Evolutionary conservation across 306 rosid species (phyloP).

Genomic region (Notholithocarpus densiflorus): DNA sequence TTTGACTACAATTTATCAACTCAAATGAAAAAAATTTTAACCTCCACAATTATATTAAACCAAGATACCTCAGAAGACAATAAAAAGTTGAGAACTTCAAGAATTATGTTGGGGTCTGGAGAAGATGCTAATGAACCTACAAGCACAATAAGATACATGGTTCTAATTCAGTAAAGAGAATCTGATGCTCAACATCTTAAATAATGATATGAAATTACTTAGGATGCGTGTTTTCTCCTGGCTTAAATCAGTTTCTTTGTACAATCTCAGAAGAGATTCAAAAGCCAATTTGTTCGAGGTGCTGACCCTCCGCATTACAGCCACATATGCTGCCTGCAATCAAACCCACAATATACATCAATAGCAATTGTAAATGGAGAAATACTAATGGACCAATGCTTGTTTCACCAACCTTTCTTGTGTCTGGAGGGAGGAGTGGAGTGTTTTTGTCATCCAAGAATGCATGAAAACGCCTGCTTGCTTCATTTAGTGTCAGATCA

Average conservation of each 20-base stretch:
- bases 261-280: slow-evolving; percentile 75
- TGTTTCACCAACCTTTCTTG: slow-evolving; percentile 61
- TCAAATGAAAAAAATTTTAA: not conserved
- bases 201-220: slow-evolving; percentile 36
- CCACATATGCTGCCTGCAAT: slow-evolving; percentile 82
- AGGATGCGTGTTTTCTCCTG: slow-evolving; percentile 91
- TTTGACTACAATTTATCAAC: slow-evolving; percentile 7
- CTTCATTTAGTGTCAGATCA: slow-evolving; percentile 73
- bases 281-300: slow-evolving; percentile 52
- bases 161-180: not conserved
- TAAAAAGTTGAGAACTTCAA: slow-evolving; percentile 50
- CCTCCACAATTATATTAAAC: slow-evolving; percentile 8
- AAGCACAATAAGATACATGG: slow-evolving; percentile 17
- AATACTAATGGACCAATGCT: slow-evolving; percentile 13
- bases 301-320: slow-evolving; percentile 65
- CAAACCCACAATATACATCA: slow-evolving; percentile 29
- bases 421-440: slow-evolving; percentile 83
- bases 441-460: slow-evolving; percentile 78
- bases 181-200: not conserved
- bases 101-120: slow-evolving; percentile 40
- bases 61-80: slow-evolving; percentile 35
- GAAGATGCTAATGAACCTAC: slow-evolving; percentile 31
- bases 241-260: slow-evolving; percentile 80
- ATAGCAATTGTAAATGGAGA: slow-evolving; percentile 3
- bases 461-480: slow-evolving; percentile 64